These are phyloP conservation scores for Eutrema heterophyllum DNA, from an alignment of 345 rosid genomes.

Conservation along the genomic window DNA sequence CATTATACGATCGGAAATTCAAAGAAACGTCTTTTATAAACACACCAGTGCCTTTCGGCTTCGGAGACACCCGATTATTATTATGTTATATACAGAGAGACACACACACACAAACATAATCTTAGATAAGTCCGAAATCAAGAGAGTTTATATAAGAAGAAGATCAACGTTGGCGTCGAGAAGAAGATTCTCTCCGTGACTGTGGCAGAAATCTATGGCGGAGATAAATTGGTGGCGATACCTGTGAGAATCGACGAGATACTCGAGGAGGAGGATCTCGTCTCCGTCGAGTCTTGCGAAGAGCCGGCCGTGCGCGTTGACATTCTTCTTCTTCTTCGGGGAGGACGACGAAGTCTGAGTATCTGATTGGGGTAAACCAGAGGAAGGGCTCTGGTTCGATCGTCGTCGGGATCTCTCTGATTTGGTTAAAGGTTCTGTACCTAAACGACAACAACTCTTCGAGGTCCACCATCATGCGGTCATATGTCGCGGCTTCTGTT, in stretches of 20 bases:
- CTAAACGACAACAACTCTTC: neutral
- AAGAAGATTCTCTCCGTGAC: constrained; percentile 5
- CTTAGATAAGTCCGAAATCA: neutral
- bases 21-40: neutral
- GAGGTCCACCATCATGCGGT: neutral
- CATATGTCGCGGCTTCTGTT: neutral
- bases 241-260: constrained; percentile 7
- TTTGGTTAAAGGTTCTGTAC: neutral
- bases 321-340: neutral
- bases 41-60: neutral
- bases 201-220: constrained; percentile 23
- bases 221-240: constrained; percentile 19
- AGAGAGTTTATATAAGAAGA: neutral
- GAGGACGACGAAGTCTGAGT: neutral
- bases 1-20: neutral
- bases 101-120: neutral
- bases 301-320: neutral
- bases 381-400: neutral
- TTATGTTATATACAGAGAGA: neutral
- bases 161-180: constrained; percentile 9
- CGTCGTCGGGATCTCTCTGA: neutral
- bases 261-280: constrained; percentile 4
- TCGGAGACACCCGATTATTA: neutral
- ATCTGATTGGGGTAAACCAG: neutral
- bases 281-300: neutral